A percentile compares a stretch with the other conserved stretches of the same genome.
Conservation (phyloP, 495 filamentous ascomycete species). For the Neurospora sp. region DNA sequence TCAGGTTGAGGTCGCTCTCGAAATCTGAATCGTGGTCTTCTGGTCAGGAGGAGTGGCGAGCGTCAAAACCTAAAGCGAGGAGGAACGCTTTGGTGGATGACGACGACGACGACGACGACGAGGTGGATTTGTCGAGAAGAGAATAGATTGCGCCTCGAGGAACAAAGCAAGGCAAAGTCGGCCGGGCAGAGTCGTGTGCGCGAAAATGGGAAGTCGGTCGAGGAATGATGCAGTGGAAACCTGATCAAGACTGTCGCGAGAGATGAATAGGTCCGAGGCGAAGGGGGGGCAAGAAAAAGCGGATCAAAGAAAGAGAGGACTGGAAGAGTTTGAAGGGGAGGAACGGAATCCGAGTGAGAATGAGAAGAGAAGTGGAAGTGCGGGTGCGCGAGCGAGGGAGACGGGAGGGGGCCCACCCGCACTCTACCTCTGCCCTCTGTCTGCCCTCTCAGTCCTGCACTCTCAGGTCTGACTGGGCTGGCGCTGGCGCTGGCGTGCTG, state of each 20-base stretch:
- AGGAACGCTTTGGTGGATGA: conserved; percentile 16
- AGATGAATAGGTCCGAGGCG: conserved; percentile 11
- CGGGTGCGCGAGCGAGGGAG: background rate
- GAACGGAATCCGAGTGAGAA: conserved; percentile 12
- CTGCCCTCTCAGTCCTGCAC: background rate
- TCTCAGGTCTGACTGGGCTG: background rate
- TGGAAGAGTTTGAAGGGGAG: conserved; percentile 27
- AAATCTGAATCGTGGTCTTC: background rate
- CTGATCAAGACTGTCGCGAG: conserved; percentile 6
- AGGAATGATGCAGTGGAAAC: conserved; percentile 2
- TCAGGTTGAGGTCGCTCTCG: background rate
- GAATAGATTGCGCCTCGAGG: conserved; percentile 19
- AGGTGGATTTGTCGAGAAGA: background rate
- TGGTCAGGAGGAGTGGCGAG: conserved; percentile 8
- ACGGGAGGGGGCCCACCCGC: conserved; percentile 1
- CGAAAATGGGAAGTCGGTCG: conserved; percentile 11
- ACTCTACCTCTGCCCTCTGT: background rate
- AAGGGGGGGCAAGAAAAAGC: conserved; percentile 7
- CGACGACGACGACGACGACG: background rate
- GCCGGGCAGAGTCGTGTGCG: conserved; percentile 7
- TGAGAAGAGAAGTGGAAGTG: background rate
- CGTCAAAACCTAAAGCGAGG: conserved; percentile 10
- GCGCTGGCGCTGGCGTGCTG: background rate
- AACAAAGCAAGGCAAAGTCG: conserved; percentile 20
- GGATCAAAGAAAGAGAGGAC: conserved; percentile 17